Percentiles rank a stretch among this genome's conserved stretches.
Conservation (phyloP, 176 grass and related monocot species). For the Oropetium thomaeum region DNA sequence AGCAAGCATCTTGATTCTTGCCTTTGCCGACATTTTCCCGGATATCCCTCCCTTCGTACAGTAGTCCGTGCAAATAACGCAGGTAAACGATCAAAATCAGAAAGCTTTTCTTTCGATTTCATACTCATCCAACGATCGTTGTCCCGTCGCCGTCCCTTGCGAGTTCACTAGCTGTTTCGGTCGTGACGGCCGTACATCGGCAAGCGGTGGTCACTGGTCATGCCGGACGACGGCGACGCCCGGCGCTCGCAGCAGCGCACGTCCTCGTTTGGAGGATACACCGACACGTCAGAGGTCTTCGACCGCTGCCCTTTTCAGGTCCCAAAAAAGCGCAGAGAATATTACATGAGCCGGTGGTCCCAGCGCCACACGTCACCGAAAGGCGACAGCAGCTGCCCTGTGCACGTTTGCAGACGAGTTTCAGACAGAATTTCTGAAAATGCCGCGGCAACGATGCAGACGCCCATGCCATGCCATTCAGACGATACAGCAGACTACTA, state of each 20-base stretch:
- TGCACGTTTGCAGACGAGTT: neutral
- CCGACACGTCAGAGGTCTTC: neutral
- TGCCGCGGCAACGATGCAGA: neutral
- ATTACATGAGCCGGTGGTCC: slow-evolving; percentile 18
- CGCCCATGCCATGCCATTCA: neutral
- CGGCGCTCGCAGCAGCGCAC: neutral
- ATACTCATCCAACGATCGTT: neutral
- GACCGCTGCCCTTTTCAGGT: neutral
- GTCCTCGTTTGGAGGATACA: neutral
- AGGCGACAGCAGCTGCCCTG: neutral
- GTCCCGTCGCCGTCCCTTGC: neutral
- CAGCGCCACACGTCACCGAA: neutral
- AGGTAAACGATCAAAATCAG: neutral
- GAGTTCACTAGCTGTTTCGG: neutral
- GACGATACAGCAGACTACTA: neutral
- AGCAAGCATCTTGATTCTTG: neutral
- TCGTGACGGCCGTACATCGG: neutral
- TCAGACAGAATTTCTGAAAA: neutral
- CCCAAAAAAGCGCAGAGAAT: neutral
- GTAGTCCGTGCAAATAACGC: neutral
- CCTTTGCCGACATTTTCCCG: neutral
- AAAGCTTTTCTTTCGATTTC: neutral
- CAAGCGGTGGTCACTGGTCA: neutral
- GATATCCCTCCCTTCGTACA: neutral
- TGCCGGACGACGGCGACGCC: neutral